Base-by-base conservation (phyloP, 352 stramenopile species). In the Globisporangium middletonii region DNA sequence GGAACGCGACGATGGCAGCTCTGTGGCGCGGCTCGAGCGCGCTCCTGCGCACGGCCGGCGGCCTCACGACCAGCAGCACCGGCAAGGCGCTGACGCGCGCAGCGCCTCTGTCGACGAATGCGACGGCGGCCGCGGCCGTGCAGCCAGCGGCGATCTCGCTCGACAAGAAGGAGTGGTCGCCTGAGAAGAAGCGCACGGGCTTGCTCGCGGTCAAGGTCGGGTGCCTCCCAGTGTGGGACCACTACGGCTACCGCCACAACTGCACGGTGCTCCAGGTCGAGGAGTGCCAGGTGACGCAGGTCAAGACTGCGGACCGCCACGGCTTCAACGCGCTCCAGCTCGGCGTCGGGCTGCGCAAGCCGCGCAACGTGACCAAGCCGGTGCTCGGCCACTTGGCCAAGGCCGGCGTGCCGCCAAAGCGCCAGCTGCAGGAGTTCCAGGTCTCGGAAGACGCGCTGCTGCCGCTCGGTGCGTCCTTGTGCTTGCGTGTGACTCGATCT, bases 141-240 rank as follows among this genome's bases (percentile, higher is more conserved):
- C 50, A 38, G 11, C 28, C 37, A 7, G 59, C 43, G 4, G 43
- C 51, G 26, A 53, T 66, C 41, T 65, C 57, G 38, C 46, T 65
- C 47, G 63, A 59, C 49, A 27, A 35, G 30, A 77, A 75, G 50
- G 69, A 71, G 18, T 92, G 80, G 83, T 71, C 71, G 51, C 73
- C 73, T 12, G 83, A 91, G 66, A 91, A 94, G 64, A 93, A 93
- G 72, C 83, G 90, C 63, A 93, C 86, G 57, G 90, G 89, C 4
- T 66, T 96, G 53, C 64, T 97, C 47, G 92, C 89, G 47, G 77
- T 99, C 65, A 99, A 99, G 78, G 80, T 99, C 42, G 98, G 98
- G n/a, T 99, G 99, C 94, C 97, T 99, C 77, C 91, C 93, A 12
- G 77, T 99, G 37, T 99, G 96, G 90, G 97, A 99, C 79, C 82